A percentile compares a stretch with the other conserved stretches of the same genome.
Evolutionary conservation across 345 rosid species (phyloP).

Genomic region (Citrus hindsii): DNA sequence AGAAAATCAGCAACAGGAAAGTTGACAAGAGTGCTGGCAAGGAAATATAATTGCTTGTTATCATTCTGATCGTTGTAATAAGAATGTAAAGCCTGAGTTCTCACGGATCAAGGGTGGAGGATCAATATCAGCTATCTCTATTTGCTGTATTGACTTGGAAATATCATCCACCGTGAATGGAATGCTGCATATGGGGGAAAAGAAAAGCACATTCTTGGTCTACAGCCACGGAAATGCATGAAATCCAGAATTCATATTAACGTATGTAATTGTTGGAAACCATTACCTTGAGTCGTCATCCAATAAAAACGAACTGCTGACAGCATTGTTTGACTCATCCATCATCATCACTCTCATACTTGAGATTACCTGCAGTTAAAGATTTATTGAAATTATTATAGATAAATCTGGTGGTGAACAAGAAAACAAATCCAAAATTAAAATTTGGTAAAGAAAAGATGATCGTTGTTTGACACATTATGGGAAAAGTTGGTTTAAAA

Average conservation of each 20-base stretch:
- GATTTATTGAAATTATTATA: background rate
- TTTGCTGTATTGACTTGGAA: conserved; percentile 66
- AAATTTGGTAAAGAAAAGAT: background rate
- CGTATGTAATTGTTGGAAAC: background rate
- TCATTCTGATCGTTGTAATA: conserved; percentile 74
- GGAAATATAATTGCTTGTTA: background rate
- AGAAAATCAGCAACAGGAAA: background rate
- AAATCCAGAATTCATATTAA: background rate
- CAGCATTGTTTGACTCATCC: conserved; percentile 58
- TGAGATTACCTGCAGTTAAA: conserved; percentile 61
- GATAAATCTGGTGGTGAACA: background rate
- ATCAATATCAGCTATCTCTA: conserved; percentile 72
- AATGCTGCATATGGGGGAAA: conserved; percentile 51
- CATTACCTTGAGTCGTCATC: conserved; percentile 90
- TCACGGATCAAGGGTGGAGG: conserved; percentile 86
- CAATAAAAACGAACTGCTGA: conserved; percentile 76
- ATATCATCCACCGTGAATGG: conserved; percentile 89
- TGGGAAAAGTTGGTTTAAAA: background rate
- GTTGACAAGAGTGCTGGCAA: background rate
- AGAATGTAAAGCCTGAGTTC: conserved; percentile 77
- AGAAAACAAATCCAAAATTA: background rate
- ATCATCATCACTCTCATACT: conserved; percentile 72
- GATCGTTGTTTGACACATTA: background rate
- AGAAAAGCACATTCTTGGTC: background rate
- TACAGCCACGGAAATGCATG: background rate